Evolutionary conservation across 805 yeast genomes (phyloP), one percentile per base, ranked within the genome.

Genomic region (Saturnispora besseyi): DNA sequence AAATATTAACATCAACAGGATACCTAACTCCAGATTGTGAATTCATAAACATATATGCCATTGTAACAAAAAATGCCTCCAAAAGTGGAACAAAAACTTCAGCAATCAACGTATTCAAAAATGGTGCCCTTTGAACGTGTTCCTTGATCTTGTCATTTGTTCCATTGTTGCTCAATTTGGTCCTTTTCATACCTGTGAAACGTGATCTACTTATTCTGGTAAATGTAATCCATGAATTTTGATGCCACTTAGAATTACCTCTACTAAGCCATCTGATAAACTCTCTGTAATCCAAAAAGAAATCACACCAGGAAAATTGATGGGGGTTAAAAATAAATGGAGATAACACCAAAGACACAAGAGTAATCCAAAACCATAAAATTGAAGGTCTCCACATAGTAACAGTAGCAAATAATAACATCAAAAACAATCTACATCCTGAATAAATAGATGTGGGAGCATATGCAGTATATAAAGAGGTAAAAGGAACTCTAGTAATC

Each of bases 121-220:
- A 77, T 53, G 82, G 86, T 18, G 96, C 90, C 59, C 89, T 82
- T 46, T 84, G 77, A 78, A 79, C 48, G 80, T 77, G 55, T 29
- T 59, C 57, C 18, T 60, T 53, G n/a, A 53, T 58, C 29, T 30
- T 51, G 38, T 50, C 70, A 80, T 82, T 52, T 85, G 74, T 33
- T 68, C 84, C 93, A 50, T 88, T 78, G 31, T 67, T 68, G 57
- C 82, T 89, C 22, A 81, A 81, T 46, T 83, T 76, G 67, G 79
- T 80, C 51, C 86, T 75, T 74, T 89, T 90, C 75, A 79, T 89
- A 52, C 99, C 99, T 30, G 98, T 91, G 58, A 87, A 79, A 60
- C 89, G 80, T 9, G 96, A 87, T 67, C 99, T 79, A 4, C 89
- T 77, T 54, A 78, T 72, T 59, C 95, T 82, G 0, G 80, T 81